Conservation (phyloP, 1,139 yeast genomes). For the Diutina sp. region DNA sequence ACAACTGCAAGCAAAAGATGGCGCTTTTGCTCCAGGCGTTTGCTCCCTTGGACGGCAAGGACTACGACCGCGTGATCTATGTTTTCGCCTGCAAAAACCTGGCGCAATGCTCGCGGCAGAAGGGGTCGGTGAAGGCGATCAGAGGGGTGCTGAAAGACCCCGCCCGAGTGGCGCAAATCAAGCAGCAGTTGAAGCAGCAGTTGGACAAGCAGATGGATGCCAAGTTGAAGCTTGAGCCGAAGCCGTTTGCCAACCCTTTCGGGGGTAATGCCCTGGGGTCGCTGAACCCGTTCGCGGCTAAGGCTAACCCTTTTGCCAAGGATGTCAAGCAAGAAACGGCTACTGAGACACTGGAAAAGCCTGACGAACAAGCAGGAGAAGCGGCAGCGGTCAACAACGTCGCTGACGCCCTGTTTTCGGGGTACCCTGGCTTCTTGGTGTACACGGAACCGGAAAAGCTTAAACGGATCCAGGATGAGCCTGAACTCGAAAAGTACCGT, state of each 20-base stretch:
- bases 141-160: slow-evolving; percentile 63
- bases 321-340: slow-evolving; percentile 7
- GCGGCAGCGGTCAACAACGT: neutral
- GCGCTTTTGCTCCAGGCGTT: slow-evolving; percentile 65
- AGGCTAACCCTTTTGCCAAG: slow-evolving; percentile 16
- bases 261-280: slow-evolving; percentile 3
- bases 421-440: slow-evolving; percentile 50
- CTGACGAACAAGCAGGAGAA: neutral
- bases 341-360: slow-evolving; percentile 3
- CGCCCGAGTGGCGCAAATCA: slow-evolving; percentile 24
- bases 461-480: slow-evolving; percentile 20
- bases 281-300: slow-evolving; percentile 19
- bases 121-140: slow-evolving; percentile 60
- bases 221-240: slow-evolving; percentile 24
- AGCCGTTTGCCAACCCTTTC: slow-evolving; percentile 10
- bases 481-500: slow-evolving; percentile 33
- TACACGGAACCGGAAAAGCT: slow-evolving; percentile 59
- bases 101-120: slow-evolving; percentile 44
- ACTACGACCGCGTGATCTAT: slow-evolving; percentile 72
- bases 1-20: slow-evolving; percentile 48
- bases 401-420: slow-evolving; percentile 21
- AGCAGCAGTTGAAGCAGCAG: slow-evolving; percentile 22
- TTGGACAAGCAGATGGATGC: slow-evolving; percentile 25
- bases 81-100: slow-evolving; percentile 61
- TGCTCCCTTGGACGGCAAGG: slow-evolving; percentile 61